These are phyloP conservation scores for Sonneratia caseolaris DNA, from an alignment of 345 rosid genomes.

Conservation along the genomic window DNA sequence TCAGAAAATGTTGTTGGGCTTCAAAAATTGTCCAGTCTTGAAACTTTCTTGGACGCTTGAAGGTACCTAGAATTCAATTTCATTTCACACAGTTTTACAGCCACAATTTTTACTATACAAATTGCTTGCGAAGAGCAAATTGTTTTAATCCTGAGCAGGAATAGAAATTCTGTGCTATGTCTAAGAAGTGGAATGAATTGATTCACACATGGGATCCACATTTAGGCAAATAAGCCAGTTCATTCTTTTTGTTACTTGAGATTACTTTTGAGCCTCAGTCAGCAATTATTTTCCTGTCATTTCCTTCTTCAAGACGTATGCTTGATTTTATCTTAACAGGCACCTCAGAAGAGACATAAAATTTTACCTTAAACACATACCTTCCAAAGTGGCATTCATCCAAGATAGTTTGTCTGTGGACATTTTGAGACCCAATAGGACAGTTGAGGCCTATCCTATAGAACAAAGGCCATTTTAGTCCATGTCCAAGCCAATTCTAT, in stretches of 20 bases:
- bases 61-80: background rate
- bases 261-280: background rate
- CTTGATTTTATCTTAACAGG: conserved; percentile 19
- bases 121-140: background rate
- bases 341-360: conserved; percentile 36
- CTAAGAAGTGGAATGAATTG: background rate
- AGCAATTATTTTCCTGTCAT: background rate
- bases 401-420: conserved; percentile 33
- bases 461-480: conserved; percentile 28
- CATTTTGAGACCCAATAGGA: conserved; percentile 14
- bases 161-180: background rate
- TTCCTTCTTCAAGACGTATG: background rate
- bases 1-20: background rate
- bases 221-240: background rate
- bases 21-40: background rate
- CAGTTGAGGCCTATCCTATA: conserved; percentile 11
- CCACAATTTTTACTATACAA: background rate
- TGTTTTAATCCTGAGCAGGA: background rate
- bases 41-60: background rate
- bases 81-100: background rate
- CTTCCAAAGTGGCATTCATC: conserved; percentile 38
- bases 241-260: background rate
- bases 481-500: conserved; percentile 25
- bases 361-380: conserved; percentile 35
- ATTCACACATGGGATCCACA: background rate